Percentiles rank a stretch among this genome's conserved stretches.
Conservation (phyloP, 1,139 yeast species). For the Trichomonascaceae sp. region DNA sequence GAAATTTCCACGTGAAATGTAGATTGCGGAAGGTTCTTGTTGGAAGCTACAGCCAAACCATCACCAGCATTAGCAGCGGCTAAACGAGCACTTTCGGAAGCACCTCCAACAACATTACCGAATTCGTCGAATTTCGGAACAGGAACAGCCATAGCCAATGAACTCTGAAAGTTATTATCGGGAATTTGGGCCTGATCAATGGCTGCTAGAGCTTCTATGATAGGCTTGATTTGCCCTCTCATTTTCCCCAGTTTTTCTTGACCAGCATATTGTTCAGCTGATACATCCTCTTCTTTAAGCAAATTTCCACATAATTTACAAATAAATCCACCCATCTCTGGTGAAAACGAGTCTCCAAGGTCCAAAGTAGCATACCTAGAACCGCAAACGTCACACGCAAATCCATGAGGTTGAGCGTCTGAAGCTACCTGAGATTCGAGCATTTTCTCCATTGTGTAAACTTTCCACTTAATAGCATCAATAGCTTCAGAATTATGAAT, state of each 20-base stretch:
- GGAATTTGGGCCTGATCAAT: conserved; percentile 82
- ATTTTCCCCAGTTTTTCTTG: conserved; percentile 78
- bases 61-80: conserved; percentile 9
- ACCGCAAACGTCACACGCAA: conserved; percentile 80
- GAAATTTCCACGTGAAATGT: conserved; percentile 88
- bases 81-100: conserved; percentile 6
- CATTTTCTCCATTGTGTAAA: conserved; percentile 73
- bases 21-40: conserved; percentile 36
- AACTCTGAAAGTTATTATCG: conserved; percentile 80
- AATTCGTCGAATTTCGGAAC: conserved; percentile 48
- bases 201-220: conserved; percentile 72
- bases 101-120: conserved; percentile 8
- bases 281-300: conserved; percentile 81
- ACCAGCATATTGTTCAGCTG: conserved; percentile 71
- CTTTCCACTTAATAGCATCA: conserved; percentile 94
- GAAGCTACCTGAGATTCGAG: conserved; percentile 72
- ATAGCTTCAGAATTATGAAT: conserved; percentile 90
- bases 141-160: conserved; percentile 74
- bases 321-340: conserved; percentile 70
- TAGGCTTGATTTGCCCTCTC: conserved; percentile 86
- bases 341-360: conserved; percentile 74
- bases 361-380: conserved; percentile 79
- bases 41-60: conserved; percentile 13
- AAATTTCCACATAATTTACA: conserved; percentile 79
- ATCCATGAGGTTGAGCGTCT: conserved; percentile 90